These are phyloP conservation scores for Leucosporidium creatinivorum DNA, from an alignment of 768 basidiomycete species.

Conservation along the genomic window DNA sequence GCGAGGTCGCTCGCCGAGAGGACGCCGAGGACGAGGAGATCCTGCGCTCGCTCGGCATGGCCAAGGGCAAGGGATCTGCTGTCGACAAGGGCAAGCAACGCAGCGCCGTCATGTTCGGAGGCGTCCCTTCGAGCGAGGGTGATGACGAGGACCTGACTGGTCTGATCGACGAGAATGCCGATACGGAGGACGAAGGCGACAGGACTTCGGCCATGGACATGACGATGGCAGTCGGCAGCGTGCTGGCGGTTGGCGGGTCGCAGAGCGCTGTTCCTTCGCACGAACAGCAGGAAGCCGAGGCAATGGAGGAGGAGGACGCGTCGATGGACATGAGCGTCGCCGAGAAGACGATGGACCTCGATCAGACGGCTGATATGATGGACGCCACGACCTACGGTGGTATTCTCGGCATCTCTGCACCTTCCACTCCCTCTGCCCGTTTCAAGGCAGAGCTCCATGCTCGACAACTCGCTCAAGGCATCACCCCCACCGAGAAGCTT, in stretches of 20 bases:
- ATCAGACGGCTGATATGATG: constrained; percentile 15
- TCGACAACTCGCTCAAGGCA: background rate
- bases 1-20: constrained; percentile 19
- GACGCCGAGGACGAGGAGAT: constrained; percentile 31
- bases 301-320: constrained; percentile 4
- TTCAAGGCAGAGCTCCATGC: background rate
- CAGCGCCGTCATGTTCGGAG: constrained; percentile 17
- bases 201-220: constrained; percentile 24
- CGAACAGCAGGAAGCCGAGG: background rate
- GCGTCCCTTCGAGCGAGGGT: constrained; percentile 1
- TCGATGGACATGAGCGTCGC: constrained; percentile 23
- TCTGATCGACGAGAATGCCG: constrained; percentile 7
- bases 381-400: constrained; percentile 28
- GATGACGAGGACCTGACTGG: constrained; percentile 6
- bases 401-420: constrained; percentile 2
- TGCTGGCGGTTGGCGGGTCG: background rate
- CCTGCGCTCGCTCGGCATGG: constrained; percentile 19
- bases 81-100: constrained; percentile 17
- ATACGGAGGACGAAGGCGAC: constrained; percentile 15
- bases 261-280: background rate
- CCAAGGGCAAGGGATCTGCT: constrained; percentile 3
- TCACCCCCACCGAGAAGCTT: background rate
- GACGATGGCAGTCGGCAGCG: constrained; percentile 18
- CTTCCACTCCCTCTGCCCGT: background rate
- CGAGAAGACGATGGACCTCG: constrained; percentile 17